These are phyloP conservation scores for Dioszegia hungarica DNA, from an alignment of 768 basidiomycete species.

Conservation along the genomic window DNA sequence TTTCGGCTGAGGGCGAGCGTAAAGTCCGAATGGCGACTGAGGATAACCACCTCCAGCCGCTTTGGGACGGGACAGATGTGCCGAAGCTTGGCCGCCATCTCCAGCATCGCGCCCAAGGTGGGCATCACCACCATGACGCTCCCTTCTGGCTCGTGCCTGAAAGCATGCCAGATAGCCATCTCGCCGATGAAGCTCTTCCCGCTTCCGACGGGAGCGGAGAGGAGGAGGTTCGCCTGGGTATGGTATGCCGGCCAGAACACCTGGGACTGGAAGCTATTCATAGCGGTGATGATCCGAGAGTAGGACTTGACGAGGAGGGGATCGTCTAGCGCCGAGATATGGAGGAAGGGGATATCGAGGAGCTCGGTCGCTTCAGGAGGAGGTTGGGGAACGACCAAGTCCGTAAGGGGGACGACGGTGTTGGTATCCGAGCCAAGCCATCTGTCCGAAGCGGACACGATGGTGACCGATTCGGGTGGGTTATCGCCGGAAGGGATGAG, in stretches of 20 bases:
- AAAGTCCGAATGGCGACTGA: conserved; percentile 7
- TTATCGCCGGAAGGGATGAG: conserved; percentile 65
- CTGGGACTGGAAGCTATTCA: conserved; percentile 88
- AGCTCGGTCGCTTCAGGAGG: conserved; percentile 60
- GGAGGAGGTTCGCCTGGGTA: conserved; percentile 62
- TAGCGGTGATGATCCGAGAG: conserved; percentile 53
- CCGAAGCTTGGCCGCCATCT: conserved; percentile 51
- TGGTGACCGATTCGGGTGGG: conserved; percentile 62
- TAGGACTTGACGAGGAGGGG: conserved; percentile 54
- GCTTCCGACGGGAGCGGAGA: conserved; percentile 72
- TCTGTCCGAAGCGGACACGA: conserved; percentile 78
- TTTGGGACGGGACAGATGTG: conserved; percentile 1
- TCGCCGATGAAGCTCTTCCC: conserved; percentile 76
- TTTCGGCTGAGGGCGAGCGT: background rate
- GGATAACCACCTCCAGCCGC: background rate
- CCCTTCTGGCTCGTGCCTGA: conserved; percentile 52
- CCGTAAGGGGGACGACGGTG: conserved; percentile 59
- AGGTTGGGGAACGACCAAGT: conserved; percentile 67
- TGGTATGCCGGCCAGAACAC: conserved; percentile 74
- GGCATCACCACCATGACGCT: conserved; percentile 66
- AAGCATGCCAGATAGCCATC: conserved; percentile 62
- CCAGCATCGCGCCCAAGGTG: conserved; percentile 57
- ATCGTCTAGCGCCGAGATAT: conserved; percentile 56
- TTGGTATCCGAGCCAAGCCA: conserved; percentile 91
- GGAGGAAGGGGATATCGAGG: conserved; percentile 70